Base-by-base conservation (phyloP, 1,284 basidiomycete genomes). In the Clitocybe nebularis region DNA sequence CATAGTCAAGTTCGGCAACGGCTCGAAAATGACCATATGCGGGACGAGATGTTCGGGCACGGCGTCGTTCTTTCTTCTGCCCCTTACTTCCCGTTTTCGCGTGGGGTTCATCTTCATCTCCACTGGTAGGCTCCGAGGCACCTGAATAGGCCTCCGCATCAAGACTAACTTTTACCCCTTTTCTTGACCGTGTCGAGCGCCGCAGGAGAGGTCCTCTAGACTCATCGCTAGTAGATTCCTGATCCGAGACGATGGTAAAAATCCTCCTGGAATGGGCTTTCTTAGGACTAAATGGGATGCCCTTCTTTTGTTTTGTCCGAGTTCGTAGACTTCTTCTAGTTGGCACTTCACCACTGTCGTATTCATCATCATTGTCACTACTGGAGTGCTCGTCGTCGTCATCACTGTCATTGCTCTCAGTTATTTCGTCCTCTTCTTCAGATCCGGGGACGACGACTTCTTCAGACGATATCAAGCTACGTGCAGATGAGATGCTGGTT, bases 21-120 rank as follows among this genome's bases (percentile, higher is more conserved):
- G 68, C 57, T 36, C 82, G 80, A 53, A 89, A 70, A 55, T 70
- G 66, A 11, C 87, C 86, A 57, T 88, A 88, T 2, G 76, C 78
- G 41, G 84, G 77, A 10, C 72, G 72, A 5, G 74, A 66, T 29
- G 62, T 64, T 52, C 67, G 71, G 13, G 61, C 57, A 16, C 68
- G 72, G 43, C 54, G 53, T 36, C 41, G 46, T 49, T 64, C 64
- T 60, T 63, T 63, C 43, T 46, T 47, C 51, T 48, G 25, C 41
- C 52, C 48, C 47, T 53, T 36, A 17, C 46, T 44, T 56, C 60
- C 33, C 28, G 46, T 11, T 50, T 53, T 11, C 30, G 6, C 46
- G 23, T 55, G 53, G 39, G 55, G 58, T 37, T 66, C 63, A 29
- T 54, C 59, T 9, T 56, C 55, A 13, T 57, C 57, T 14, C 62